A percentile compares a stretch with the other conserved stretches of the same genome.
These are phyloP conservation scores for Knufia petricola DNA, from an alignment of 2,329 filamentous ascomycete genomes.

Conservation along the genomic window DNA sequence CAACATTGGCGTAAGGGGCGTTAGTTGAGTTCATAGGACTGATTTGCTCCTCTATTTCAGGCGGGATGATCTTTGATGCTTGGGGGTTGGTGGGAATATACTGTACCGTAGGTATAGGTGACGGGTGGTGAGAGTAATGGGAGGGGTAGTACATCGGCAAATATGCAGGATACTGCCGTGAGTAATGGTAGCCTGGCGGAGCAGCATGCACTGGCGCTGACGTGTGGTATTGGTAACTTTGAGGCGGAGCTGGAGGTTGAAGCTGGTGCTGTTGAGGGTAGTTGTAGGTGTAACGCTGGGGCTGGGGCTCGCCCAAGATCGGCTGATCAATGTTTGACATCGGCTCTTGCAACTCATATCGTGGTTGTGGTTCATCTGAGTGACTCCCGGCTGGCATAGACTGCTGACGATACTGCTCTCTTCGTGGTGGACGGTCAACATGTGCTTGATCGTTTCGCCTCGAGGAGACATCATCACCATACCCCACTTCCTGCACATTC, in stretches of 20 bases:
- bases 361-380: background rate
- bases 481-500: background rate
- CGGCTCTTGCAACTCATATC: background rate
- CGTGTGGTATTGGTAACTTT: background rate
- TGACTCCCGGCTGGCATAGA: background rate
- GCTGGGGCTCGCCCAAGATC: constrained; percentile 1
- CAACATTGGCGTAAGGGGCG: background rate
- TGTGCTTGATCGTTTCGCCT: background rate
- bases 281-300: constrained; percentile 2
- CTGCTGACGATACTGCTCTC: background rate
- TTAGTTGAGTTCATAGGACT: background rate
- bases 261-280: background rate
- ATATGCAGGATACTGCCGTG: background rate
- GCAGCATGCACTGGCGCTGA: background rate
- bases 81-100: background rate
- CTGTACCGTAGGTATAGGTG: background rate
- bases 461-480: background rate
- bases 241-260: background rate
- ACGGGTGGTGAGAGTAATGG: background rate
- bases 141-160: background rate
- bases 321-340: background rate
- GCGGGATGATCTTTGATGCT: background rate
- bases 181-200: background rate
- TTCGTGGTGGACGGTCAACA: background rate
- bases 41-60: background rate